Conservation (phyloP, 768 basidiomycete species). For the Mycena kentingensis region DNA sequence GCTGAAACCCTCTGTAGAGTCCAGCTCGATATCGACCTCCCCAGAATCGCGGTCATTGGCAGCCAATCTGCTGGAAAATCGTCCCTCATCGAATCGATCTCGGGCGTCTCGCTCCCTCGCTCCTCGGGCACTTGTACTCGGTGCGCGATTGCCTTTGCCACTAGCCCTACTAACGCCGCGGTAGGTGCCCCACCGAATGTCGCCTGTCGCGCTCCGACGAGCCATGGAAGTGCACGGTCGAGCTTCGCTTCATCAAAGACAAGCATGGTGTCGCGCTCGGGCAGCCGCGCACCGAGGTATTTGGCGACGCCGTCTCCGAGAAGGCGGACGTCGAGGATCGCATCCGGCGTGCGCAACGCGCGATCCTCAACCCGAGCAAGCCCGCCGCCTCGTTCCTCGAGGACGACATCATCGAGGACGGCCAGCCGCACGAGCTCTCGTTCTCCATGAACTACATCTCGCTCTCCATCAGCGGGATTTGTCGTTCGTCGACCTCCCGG, state of each 20-base stretch:
- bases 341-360: conserved; percentile 64
- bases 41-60: conserved; percentile 73
- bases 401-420: conserved; percentile 33
- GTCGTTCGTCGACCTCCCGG: conserved; percentile 66
- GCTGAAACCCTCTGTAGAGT: conserved; percentile 44
- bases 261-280: conserved; percentile 38
- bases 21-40: conserved; percentile 69
- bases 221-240: conserved; percentile 54
- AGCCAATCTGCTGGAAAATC: conserved; percentile 77
- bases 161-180: no score
- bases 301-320: conserved; percentile 51
- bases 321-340: conserved; percentile 63
- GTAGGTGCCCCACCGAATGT: conserved; percentile 64
- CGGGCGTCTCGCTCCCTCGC: conserved; percentile 68
- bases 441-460: conserved; percentile 63
- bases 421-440: conserved; percentile 29
- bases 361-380: conserved; percentile 60
- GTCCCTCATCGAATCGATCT: conserved; percentile 76
- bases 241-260: conserved; percentile 48
- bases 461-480: conserved; percentile 62
- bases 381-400: conserved; percentile 39
- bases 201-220: conserved; percentile 43
- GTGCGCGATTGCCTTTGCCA: conserved; percentile 36
- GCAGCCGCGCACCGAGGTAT: conserved; percentile 41
- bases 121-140: conserved; percentile 78